Percentiles rank a stretch among this genome's conserved stretches.
These are phyloP conservation scores for Leccinum disarticulatum DNA, from an alignment of 768 basidiomycete species.

Conservation along the genomic window DNA sequence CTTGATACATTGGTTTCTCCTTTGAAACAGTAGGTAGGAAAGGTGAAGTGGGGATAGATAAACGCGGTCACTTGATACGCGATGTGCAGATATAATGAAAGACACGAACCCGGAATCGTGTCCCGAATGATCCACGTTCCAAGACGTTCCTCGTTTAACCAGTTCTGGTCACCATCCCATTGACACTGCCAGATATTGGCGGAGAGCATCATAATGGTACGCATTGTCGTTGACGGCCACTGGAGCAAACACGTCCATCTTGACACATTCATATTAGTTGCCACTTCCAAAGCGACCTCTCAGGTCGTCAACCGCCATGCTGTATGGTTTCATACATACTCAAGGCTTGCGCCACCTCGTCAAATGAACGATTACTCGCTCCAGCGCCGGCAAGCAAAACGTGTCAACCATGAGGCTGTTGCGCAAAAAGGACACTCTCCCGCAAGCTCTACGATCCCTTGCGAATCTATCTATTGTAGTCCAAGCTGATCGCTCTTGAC, in stretches of 20 bases:
- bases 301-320: not conserved
- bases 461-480: conserved; percentile 23
- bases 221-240: not conserved
- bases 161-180: no score
- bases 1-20: no score
- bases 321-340: conserved; percentile 16
- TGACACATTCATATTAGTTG: not conserved
- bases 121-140: not conserved
- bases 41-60: not conserved
- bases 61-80: conserved; percentile 5
- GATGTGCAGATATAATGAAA: conserved; percentile 17
- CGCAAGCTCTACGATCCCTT: conserved; percentile 25
- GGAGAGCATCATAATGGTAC: not conserved
- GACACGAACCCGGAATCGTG: not conserved
- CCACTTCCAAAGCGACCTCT: no score
- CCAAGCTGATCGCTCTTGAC: conserved; percentile 25
- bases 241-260: not conserved
- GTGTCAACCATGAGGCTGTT: conserved; percentile 34
- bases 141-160: no score
- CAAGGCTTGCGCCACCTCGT: conserved; percentile 15
- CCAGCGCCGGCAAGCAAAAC: conserved; percentile 32
- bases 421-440: conserved; percentile 13
- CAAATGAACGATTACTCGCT: conserved; percentile 31
- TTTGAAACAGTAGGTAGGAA: not conserved
- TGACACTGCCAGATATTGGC: not conserved